Conservation (phyloP, 257 asterid species). For the Ilex asprella region DNA sequence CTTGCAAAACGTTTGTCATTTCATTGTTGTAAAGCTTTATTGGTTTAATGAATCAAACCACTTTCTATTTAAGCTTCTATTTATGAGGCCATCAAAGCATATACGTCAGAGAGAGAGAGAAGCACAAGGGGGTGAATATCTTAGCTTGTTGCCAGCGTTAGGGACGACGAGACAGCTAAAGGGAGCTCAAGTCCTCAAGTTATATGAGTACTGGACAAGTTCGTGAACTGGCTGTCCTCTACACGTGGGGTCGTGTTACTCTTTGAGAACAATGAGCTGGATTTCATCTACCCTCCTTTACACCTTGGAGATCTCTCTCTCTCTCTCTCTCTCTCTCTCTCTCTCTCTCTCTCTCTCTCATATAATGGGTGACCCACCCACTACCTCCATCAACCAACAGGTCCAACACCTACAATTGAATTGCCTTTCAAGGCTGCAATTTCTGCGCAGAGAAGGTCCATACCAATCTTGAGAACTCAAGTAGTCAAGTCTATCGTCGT, state of each 20-base stretch:
- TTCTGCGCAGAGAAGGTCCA: neutral
- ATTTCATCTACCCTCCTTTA: constrained; percentile 17
- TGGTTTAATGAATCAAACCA: too few relatives aligned
- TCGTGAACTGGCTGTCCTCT: constrained; percentile 44
- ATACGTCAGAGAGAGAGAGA: neutral
- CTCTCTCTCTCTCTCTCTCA: neutral
- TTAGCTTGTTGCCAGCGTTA: constrained; percentile 35
- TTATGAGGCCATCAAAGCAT: neutral
- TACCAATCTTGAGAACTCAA: too few relatives aligned
- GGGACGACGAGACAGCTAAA: constrained; percentile 51
- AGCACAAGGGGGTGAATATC: constrained; percentile 5
- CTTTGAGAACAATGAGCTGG: constrained; percentile 45
- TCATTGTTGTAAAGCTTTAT: too few relatives aligned
- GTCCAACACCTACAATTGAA: constrained; percentile 1
- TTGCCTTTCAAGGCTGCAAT: constrained; percentile 14
- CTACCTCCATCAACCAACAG: neutral
- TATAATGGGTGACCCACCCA: neutral
- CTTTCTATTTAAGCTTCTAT: too few relatives aligned
- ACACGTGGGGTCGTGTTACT: constrained; percentile 45
- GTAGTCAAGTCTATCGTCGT: too few relatives aligned
- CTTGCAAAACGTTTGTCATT: too few relatives aligned
- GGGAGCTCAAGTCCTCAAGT: constrained; percentile 17
- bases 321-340: neutral
- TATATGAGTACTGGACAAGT: constrained; percentile 11
- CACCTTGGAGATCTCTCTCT: too few relatives aligned